A percentile compares a stretch with the other conserved stretches of the same genome.
These are phyloP conservation scores for Cercospora citrullina DNA, from an alignment of 2,329 filamentous ascomycete species.

Conservation along the genomic window DNA sequence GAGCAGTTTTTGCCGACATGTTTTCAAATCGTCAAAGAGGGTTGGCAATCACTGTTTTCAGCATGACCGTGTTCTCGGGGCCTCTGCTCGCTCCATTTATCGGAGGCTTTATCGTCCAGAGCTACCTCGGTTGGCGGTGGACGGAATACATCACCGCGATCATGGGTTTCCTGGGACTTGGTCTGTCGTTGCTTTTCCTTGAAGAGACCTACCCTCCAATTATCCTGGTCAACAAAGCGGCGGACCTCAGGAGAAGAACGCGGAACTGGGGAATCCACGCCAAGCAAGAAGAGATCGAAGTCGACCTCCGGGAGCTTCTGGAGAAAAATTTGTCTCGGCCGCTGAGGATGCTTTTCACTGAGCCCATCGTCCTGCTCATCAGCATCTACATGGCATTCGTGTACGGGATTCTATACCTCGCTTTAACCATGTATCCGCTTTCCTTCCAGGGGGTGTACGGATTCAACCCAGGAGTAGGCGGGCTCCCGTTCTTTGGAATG, in stretches of 20 bases:
- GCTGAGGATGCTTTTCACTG: constrained; percentile 51
- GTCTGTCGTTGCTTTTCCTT: constrained; percentile 54
- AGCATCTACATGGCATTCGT: constrained; percentile 44
- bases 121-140: constrained; percentile 54
- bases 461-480: constrained; percentile 59
- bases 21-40: constrained; percentile 37
- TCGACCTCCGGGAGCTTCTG: constrained; percentile 40
- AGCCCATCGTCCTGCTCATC: constrained; percentile 52
- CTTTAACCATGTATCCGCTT: constrained; percentile 80
- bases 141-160: constrained; percentile 52
- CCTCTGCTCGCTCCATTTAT: constrained; percentile 38
- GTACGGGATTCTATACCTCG: constrained; percentile 70
- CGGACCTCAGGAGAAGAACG: constrained; percentile 55
- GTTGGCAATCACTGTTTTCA: constrained; percentile 42
- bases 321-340: constrained; percentile 44
- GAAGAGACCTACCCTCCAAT: constrained; percentile 60
- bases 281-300: constrained; percentile 44
- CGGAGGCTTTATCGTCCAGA: constrained; percentile 38
- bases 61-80: constrained; percentile 39
- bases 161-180: constrained; percentile 56
- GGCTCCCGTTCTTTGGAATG: constrained; percentile 83
- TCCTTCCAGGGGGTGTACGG: constrained; percentile 73
- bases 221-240: constrained; percentile 58
- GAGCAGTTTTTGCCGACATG: constrained; percentile 49
- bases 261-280: constrained; percentile 62